These are phyloP conservation scores for Fusarium concolor DNA, from an alignment of 2,329 filamentous ascomycete species.

Conservation along the genomic window DNA sequence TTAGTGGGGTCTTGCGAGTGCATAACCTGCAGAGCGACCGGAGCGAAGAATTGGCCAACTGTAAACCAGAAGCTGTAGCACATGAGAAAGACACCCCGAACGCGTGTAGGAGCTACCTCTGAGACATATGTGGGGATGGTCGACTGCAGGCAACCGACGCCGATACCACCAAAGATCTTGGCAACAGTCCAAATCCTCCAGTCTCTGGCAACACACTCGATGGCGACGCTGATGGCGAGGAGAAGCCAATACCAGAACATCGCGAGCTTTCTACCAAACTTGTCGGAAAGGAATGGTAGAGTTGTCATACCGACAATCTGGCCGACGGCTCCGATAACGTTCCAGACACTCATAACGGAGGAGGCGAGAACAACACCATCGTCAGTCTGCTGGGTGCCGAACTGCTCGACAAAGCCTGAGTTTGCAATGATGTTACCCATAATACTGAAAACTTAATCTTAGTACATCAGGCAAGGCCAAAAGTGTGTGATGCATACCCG, in stretches of 20 bases:
- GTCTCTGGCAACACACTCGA: constrained; percentile 51
- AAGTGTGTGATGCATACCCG: neutral
- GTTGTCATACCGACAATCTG: constrained; percentile 55
- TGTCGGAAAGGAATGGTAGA: constrained; percentile 42
- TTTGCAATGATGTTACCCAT: too few relatives aligned
- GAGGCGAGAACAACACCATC: too few relatives aligned
- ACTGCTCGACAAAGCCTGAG: too few relatives aligned
- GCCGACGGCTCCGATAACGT: constrained; percentile 41
- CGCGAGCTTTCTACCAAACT: constrained; percentile 48
- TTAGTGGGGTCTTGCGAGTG: constrained; percentile 23
- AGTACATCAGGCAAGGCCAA: too few relatives aligned
- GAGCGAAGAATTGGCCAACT: constrained; percentile 56
- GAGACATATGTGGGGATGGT: constrained; percentile 57
- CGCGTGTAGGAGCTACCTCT: constrained; percentile 55
- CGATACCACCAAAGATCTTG: constrained; percentile 51
- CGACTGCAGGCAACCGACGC: constrained; percentile 56
- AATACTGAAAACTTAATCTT: too few relatives aligned
- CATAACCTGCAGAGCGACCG: constrained; percentile 55
- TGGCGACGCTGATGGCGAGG: constrained; percentile 51
- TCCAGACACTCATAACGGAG: too few relatives aligned
- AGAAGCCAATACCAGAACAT: constrained; percentile 49
- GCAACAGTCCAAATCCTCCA: constrained; percentile 57
- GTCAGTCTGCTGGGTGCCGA: too few relatives aligned
- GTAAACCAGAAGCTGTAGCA: constrained; percentile 59
- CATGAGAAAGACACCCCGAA: constrained; percentile 56